Conservation (phyloP, 2,329 filamentous ascomycete species). For the Aspergillus sp. region DNA sequence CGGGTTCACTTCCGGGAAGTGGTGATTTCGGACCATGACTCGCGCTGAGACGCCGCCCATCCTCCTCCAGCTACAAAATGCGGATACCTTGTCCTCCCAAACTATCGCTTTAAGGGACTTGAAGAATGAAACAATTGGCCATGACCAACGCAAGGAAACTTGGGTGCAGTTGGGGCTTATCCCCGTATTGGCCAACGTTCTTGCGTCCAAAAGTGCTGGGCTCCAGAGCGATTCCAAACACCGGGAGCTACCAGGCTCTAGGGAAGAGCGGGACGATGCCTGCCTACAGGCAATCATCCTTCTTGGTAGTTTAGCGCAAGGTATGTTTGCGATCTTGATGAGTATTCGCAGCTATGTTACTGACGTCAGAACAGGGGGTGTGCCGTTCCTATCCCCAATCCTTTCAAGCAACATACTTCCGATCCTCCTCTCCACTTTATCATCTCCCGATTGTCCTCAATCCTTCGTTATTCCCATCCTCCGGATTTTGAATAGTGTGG, state of each 20-base stretch:
- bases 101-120: conserved; percentile 65
- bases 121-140: conserved; percentile 88
- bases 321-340: conserved; percentile 47
- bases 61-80: conserved; percentile 57
- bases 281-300: conserved; percentile 79
- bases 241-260: conserved; percentile 29
- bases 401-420: conserved; percentile 67
- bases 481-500: conserved; percentile 69
- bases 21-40: conserved; percentile 51
- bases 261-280: conserved; percentile 65
- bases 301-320: conserved; percentile 80
- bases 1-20: conserved; percentile 27
- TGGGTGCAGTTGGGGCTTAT: conserved; percentile 70
- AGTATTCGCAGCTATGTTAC: conserved; percentile 1
- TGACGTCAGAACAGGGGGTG: conserved; percentile 61
- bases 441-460: conserved; percentile 62
- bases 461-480: conserved; percentile 72
- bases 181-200: conserved; percentile 51
- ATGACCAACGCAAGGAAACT: conserved; percentile 79
- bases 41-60: conserved; percentile 54
- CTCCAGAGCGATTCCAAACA: conserved; percentile 27
- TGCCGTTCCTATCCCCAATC: conserved; percentile 73
- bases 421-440: conserved; percentile 69
- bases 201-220: conserved; percentile 40
- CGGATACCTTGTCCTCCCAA: conserved; percentile 44